Base-by-base conservation (phyloP, 805 yeast species). In the Grigorovia yakushimaensis region DNA sequence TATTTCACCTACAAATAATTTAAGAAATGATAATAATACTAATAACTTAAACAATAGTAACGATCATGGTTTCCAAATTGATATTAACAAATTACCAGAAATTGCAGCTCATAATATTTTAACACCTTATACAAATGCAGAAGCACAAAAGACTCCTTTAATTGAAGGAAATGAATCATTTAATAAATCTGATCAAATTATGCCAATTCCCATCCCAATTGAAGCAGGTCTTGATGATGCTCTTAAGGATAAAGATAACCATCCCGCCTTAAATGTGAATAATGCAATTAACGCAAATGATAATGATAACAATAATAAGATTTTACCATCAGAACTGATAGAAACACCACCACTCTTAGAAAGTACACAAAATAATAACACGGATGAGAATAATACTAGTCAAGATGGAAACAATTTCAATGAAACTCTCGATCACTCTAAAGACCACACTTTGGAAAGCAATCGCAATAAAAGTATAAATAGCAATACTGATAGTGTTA, bases 41-140 rank as follows among this genome's bases (percentile, higher is more conserved):
- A 6, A 21, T 33, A 22, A 22, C 9, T n/a, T 9, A 36, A 11
- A 36, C 15, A 36, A 36, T n/a, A 18, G n/a, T 7, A 39, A n/a
- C 13, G n/a, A 18, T 21, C 27, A 39, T n/a, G 19, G 24, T 13
- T 40, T 27, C n/a, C 23, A 40, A 27, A 27, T 21, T 13, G 41
- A 44, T 19, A n/a, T 44, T 8, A 38, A 44, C 33, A 44, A 23
- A 18, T 21, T 44, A 21, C 45, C 44, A 24, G 39, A 51, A 20
- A 35, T 42, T 22, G 30, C 48, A 19, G 38, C 38, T 15, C 53
- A 54, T 17, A 62, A 61, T 24, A 59, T 64, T 42, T 52, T 65
- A 17, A 62, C 66, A 8, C 65, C 65, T 7, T 48, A 54, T 46
- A 46, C 45, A 24, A 48, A 48, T 23, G 45, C 53, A 43, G 51